phyloP scores from a whole-genome alignment of 768 basidiomycete genomes.

The Glaciozyma antarctica region DNA sequence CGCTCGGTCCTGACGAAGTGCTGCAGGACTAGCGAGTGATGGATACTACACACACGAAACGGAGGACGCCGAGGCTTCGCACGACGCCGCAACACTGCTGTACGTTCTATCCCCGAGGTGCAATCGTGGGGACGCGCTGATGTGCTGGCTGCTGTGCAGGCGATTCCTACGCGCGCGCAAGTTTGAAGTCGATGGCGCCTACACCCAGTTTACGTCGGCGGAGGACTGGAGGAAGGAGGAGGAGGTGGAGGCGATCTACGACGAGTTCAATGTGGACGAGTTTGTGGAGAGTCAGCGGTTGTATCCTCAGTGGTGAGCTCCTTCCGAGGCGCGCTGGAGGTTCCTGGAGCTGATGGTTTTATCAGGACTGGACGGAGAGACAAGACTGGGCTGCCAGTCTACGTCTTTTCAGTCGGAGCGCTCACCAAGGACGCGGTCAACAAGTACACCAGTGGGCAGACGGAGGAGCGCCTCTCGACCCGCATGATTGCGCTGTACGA shows the following conservation, averaged over 20 bases:
- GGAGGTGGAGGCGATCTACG: slow-evolving; percentile 56
- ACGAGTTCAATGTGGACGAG: slow-evolving; percentile 52
- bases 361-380: slow-evolving; percentile 56
- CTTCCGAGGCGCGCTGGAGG: slow-evolving; percentile 30
- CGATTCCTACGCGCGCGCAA: slow-evolving; percentile 73
- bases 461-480: slow-evolving; percentile 51
- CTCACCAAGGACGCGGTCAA: slow-evolving; percentile 48
- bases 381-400: slow-evolving; percentile 64
- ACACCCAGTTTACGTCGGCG: slow-evolving; percentile 59
- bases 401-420: slow-evolving; percentile 65
- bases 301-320: slow-evolving; percentile 52
- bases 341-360: slow-evolving; percentile 30
- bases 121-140: not conserved
- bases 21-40: slow-evolving; percentile 42
- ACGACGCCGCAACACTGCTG: slow-evolving; percentile 61
- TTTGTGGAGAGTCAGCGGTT: slow-evolving; percentile 53
- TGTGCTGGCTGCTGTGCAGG: slow-evolving; percentile 43
- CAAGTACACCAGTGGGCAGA: slow-evolving; percentile 49
- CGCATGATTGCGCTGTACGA: slow-evolving; percentile 56
- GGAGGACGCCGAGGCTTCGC: slow-evolving; percentile 35
- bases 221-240: slow-evolving; percentile 61
- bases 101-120: slow-evolving; percentile 38
- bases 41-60: slow-evolving; percentile 47
- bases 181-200: slow-evolving; percentile 55
- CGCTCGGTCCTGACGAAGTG: too few relatives aligned